Conservation (phyloP, 2,329 filamentous ascomycete species). For the Pseudocercospora crystallina region DNA sequence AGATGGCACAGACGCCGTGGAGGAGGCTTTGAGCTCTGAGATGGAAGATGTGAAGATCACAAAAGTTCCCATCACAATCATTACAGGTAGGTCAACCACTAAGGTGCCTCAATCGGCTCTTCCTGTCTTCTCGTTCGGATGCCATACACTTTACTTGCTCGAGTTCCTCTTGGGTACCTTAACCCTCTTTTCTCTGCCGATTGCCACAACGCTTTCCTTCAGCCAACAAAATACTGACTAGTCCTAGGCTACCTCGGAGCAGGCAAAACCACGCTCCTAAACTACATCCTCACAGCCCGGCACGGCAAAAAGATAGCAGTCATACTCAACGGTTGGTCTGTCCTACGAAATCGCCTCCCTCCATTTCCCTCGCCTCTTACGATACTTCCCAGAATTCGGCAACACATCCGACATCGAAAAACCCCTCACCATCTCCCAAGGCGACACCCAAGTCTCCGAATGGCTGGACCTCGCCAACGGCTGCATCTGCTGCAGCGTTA, state of each 20-base stretch:
- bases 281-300: constrained; percentile 91
- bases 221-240: constrained; percentile 7
- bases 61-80: constrained; percentile 81
- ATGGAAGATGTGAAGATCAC: constrained; percentile 53
- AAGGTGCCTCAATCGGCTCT: no score
- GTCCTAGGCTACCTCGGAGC: constrained; percentile 81
- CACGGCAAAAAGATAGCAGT: constrained; percentile 98
- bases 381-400: constrained; percentile 36
- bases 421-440: constrained; percentile 82
- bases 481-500: constrained; percentile 97
- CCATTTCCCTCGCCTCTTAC: not conserved
- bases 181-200: no score
- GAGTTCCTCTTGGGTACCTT: no score
- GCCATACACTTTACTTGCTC: no score
- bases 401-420: constrained; percentile 86
- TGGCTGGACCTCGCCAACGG: constrained; percentile 97
- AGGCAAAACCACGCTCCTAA: constrained; percentile 91
- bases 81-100: constrained; percentile 60
- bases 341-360: not conserved
- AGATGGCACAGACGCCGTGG: not conserved
- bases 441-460: constrained; percentile 75
- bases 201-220: no score
- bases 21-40: constrained; percentile 35
- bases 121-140: no score
- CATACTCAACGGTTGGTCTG: constrained; percentile 76